phyloP scores from a whole-genome alignment of 169 alveolate species.

The Eimeria tenella region DNA sequence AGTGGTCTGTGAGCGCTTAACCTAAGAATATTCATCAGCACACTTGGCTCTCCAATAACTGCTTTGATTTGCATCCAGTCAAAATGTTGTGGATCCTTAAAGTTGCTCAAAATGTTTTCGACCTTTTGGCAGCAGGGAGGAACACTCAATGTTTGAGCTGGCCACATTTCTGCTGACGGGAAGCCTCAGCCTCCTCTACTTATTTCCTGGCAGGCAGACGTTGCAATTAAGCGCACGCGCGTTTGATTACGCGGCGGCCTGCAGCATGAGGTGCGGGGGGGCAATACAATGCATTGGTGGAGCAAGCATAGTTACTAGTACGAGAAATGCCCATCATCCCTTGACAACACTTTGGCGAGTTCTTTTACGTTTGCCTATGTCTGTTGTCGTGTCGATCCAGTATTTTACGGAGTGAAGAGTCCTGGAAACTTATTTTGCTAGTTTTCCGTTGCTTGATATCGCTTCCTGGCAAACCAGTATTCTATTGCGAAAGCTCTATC shows the following conservation, averaged over 20 bases:
- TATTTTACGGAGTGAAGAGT: background rate
- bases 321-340: no score
- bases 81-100: background rate
- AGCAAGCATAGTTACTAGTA: no score
- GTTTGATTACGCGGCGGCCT: no score
- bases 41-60: background rate
- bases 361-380: no score
- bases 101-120: background rate
- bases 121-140: background rate
- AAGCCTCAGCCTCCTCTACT: no score
- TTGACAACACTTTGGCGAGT: no score
- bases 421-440: background rate
- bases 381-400: background rate
- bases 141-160: background rate
- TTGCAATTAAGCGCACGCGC: no score
- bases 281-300: no score
- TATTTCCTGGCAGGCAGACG: no score
- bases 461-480: background rate
- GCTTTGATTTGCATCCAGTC: background rate
- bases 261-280: no score
- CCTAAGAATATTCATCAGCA: background rate
- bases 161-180: background rate
- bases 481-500: background rate
- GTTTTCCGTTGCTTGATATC: background rate
- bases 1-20: conserved; percentile 50